Percentiles rank a stretch among this genome's conserved stretches.
These are phyloP conservation scores for Botrytis byssoidea DNA, from an alignment of 2,329 filamentous ascomycete genomes.

Conservation along the genomic window DNA sequence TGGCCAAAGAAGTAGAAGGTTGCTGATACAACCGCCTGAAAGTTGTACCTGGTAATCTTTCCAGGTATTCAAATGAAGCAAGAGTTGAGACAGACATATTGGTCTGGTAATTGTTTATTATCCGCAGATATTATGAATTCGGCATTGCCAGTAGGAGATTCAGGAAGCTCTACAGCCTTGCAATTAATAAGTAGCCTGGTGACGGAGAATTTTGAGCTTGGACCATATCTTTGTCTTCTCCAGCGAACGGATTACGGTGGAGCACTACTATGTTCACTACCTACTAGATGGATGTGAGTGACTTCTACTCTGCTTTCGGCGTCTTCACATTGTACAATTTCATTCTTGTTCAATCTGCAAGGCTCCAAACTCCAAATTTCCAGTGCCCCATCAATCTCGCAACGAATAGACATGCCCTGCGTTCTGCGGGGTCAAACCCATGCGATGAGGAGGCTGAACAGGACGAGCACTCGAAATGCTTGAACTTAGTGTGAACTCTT, in stretches of 20 bases:
- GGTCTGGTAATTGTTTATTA: constrained; percentile 22
- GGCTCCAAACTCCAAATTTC: neutral
- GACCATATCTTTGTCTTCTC: neutral
- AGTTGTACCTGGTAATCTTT: constrained; percentile 83
- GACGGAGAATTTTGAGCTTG: constrained; percentile 6
- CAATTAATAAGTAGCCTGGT: constrained; percentile 4
- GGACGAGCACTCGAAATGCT: neutral
- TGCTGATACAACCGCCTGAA: constrained; percentile 93
- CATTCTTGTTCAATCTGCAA: neutral
- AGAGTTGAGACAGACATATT: constrained; percentile 49
- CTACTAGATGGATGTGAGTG: neutral
- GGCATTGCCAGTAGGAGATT: constrained; percentile 29
- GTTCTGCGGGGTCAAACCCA: neutral
- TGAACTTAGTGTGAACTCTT: neutral
- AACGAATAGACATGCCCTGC: neutral
- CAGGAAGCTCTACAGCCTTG: constrained; percentile 2
- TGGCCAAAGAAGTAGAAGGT: constrained; percentile 89
- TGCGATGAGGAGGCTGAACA: neutral
- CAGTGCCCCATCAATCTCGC: neutral
- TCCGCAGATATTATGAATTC: constrained; percentile 24
- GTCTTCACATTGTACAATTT: neutral
- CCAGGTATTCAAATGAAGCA: constrained; percentile 82
- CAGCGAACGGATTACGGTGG: neutral
- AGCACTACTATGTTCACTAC: neutral
- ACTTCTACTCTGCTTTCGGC: neutral